Percentiles rank a stretch among this genome's conserved stretches.
Evolutionary conservation across 148 eudicot species (phyloP).

Genomic region (Heliamphora exappendiculata): DNA sequence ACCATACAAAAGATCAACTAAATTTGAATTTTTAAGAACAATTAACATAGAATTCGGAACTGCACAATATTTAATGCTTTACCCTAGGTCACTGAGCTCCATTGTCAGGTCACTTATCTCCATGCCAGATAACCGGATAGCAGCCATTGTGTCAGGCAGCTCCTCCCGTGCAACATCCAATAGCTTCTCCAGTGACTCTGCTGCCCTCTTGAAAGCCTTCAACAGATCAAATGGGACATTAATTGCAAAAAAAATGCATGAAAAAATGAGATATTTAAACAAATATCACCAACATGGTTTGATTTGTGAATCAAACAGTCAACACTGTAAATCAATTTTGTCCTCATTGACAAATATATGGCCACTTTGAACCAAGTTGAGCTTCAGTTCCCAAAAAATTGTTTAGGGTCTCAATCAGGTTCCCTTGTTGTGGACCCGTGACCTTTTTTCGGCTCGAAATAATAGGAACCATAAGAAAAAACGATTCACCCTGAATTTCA

Average conservation of each 20-base stretch:
- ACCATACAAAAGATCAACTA: no score
- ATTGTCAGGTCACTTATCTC: constrained; percentile 91
- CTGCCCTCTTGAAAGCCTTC: constrained; percentile 89
- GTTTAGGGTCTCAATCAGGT: background rate
- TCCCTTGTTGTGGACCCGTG: background rate
- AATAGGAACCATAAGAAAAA: background rate
- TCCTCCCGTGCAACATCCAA: constrained; percentile 83
- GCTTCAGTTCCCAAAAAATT: background rate
- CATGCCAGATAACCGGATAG: constrained; percentile 90
- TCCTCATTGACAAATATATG: background rate
- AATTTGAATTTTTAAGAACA: no score
- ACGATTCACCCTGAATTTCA: background rate
- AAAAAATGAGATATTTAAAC: background rate
- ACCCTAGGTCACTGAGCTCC: constrained; percentile 97
- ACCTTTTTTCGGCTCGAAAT: background rate
- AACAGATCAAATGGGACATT: constrained; percentile 8
- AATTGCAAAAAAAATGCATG: background rate
- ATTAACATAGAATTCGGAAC: background rate
- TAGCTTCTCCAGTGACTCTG: constrained; percentile 78
- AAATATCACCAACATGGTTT: background rate
- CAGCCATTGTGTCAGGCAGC: constrained; percentile 92
- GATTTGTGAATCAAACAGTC: background rate
- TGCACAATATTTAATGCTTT: constrained; percentile 13
- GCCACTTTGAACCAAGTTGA: background rate
- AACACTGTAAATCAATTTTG: background rate